Conservation (phyloP, 768 basidiomycete genomes). For the Botryobasidium botryosum region DNA sequence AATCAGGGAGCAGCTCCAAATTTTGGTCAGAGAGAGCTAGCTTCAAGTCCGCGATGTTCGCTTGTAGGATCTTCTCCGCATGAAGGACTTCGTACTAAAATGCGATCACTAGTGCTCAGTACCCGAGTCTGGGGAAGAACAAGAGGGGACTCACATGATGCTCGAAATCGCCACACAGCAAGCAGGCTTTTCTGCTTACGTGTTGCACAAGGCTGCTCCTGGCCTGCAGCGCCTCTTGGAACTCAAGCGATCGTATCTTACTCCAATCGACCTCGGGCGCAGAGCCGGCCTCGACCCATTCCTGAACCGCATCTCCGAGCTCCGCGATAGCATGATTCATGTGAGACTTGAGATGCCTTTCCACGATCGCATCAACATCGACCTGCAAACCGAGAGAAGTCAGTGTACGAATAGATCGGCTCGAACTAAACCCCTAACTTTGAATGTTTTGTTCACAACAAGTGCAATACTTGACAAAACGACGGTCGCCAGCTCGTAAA, state of each 20-base stretch:
- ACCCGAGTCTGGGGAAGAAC: conserved; percentile 1
- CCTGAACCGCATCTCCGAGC: conserved; percentile 34
- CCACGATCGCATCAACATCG: conserved; percentile 50
- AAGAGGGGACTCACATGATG: conserved; percentile 43
- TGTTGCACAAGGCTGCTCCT: conserved; percentile 34
- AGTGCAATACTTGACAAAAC: conserved; percentile 58
- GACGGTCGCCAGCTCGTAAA: conserved; percentile 51
- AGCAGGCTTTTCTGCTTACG: conserved; percentile 32
- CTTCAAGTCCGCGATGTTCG: conserved; percentile 62
- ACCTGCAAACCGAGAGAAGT: conserved; percentile 28
- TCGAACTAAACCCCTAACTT: conserved; percentile 34
- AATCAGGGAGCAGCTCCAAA: conserved; percentile 89
- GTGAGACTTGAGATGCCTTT: conserved; percentile 40
- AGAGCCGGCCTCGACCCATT: conserved; percentile 31
- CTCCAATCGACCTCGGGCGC: conserved; percentile 77
- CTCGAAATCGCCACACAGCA: conserved; percentile 47
- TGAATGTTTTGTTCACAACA: conserved; percentile 51
- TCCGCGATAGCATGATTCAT: conserved; percentile 40
- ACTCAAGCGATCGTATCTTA: conserved; percentile 69
- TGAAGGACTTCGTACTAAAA: conserved; percentile 62
- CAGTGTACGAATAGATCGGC: not conserved
- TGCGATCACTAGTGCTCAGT: not conserved
- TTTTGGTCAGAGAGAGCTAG: conserved; percentile 90
- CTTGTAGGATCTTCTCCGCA: conserved; percentile 51
- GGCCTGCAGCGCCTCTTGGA: conserved; percentile 62